Percentiles rank a stretch among this genome's conserved stretches.
Conservation (phyloP, 805 yeast species). For the Candida maesae region DNA sequence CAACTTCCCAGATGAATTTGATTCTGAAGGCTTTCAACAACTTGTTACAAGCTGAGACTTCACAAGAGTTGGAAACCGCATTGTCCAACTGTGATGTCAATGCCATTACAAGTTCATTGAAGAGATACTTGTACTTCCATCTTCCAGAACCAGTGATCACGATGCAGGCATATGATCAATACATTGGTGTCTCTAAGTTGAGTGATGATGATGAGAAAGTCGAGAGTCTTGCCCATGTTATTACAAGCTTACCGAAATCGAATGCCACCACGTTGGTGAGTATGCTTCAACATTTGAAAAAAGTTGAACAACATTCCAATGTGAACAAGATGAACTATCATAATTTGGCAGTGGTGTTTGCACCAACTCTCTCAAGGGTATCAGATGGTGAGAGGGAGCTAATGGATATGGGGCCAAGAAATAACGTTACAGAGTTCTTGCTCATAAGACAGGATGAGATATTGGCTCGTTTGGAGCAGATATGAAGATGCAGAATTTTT, state of each 20-base stretch:
- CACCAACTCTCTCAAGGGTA: constrained; percentile 87
- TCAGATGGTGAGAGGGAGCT: constrained; percentile 77
- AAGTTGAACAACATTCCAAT: constrained; percentile 49
- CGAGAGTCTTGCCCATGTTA: constrained; percentile 41
- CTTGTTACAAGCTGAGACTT: constrained; percentile 29
- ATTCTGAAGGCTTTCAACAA: constrained; percentile 30
- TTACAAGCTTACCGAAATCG: constrained; percentile 58
- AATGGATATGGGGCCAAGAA: constrained; percentile 76
- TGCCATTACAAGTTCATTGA: constrained; percentile 82
- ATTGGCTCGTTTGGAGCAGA: constrained; percentile 22
- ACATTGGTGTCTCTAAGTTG: constrained; percentile 49
- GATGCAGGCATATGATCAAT: constrained; percentile 60
- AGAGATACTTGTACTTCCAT: constrained; percentile 72
- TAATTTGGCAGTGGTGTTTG: constrained; percentile 88
- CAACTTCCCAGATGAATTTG: constrained; percentile 33
- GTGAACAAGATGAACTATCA: constrained; percentile 77
- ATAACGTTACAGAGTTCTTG: constrained; percentile 72
- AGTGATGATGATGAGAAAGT: constrained; percentile 25
- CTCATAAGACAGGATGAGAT: constrained; percentile 44
- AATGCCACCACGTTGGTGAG: constrained; percentile 55
- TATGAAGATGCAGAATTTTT: not conserved
- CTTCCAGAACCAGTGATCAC: constrained; percentile 85
- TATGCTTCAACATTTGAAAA: constrained; percentile 61
- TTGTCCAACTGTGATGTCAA: constrained; percentile 63
- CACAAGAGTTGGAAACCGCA: constrained; percentile 31